Base-by-base conservation (phyloP, 331 rosid species). In the Quercus tomentella region DNA sequence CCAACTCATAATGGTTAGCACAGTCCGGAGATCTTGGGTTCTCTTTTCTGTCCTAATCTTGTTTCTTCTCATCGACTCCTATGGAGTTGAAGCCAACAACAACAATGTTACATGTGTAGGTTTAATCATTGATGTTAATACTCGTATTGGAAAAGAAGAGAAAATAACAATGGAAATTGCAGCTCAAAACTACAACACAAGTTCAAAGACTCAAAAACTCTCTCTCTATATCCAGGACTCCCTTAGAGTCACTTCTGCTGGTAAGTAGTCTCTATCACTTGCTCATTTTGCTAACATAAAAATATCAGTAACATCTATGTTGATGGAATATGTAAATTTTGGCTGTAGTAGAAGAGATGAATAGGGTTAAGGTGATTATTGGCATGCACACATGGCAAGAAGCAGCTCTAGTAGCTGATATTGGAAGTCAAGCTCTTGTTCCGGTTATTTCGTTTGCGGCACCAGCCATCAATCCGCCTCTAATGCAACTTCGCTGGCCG, bases 91-190 rank as follows among this genome's bases (percentile, higher is more conserved):
- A 4, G 23, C 43, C 0, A 37, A 57, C 17, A 63, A 37, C 25
- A 41, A 23, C n/a, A 43, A 72, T 28, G 84, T 86, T 54, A 78
- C 86, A 25, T 56, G 75, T 1, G 52, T 91, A 28, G 93, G 89
- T 12, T 88, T 81, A 43, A 80, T 89, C 74, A 51, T 86, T 51
- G 86, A 91, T 70, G 21, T 11, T 18, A 23, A 84, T 57, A 83
- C 91, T 63, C 92, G 77, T n/a, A 80, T 86, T 10, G 96, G 93
- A 56, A 91, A 88, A 77, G 88, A 91, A 73, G 86, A 89, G 82
- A 79, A 69, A 82, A 57, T 80, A 15, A 89, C 92, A 35, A 83
- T 91, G 93, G 86, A 86, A 45, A 71, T 89, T 78, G 92, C 88
- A 81, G 91, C 84, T 70, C 86, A 23, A 67, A 80, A 33, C 66